Evolutionary conservation across 1,284 basidiomycete genomes (phyloP).

Genomic region (Cutaneotrichosporon dermatis): DNA sequence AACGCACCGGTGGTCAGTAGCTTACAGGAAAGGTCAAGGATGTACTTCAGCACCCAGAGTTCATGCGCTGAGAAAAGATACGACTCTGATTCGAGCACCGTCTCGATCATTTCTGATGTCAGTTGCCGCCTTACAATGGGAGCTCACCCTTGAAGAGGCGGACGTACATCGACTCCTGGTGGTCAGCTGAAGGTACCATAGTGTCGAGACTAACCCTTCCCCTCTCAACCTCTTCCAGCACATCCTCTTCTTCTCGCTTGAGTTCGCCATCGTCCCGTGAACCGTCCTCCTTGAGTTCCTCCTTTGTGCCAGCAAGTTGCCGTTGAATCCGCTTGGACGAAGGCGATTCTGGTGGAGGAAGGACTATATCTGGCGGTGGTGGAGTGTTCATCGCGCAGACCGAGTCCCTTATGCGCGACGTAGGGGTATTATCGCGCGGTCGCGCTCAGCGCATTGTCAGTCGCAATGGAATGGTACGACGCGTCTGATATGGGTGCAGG

Average conservation of each 20-base stretch:
- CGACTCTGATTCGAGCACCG: constrained; percentile 56
- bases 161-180: constrained; percentile 56
- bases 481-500: too few relatives aligned
- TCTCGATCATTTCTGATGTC: constrained; percentile 57
- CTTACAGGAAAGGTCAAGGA: constrained; percentile 61
- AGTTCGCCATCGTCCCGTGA: too few relatives aligned
- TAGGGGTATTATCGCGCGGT: background rate
- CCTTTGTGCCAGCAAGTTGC: too few relatives aligned
- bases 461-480: too few relatives aligned
- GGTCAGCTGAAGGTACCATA: background rate
- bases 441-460: background rate
- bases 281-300: background rate
- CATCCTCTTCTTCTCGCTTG: background rate
- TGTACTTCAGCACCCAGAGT: constrained; percentile 56
- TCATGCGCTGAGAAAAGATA: constrained; percentile 66
- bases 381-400: constrained; percentile 4
- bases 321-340: background rate
- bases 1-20: background rate
- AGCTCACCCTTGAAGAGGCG: constrained; percentile 54
- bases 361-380: constrained; percentile 8
- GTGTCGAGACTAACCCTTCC: background rate
- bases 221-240: background rate
- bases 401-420: background rate
- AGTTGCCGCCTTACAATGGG: background rate
- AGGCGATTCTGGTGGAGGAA: constrained; percentile 3